phyloP scores from a whole-genome alignment of 1,139 yeast genomes.

The Taphrina betulina region DNA sequence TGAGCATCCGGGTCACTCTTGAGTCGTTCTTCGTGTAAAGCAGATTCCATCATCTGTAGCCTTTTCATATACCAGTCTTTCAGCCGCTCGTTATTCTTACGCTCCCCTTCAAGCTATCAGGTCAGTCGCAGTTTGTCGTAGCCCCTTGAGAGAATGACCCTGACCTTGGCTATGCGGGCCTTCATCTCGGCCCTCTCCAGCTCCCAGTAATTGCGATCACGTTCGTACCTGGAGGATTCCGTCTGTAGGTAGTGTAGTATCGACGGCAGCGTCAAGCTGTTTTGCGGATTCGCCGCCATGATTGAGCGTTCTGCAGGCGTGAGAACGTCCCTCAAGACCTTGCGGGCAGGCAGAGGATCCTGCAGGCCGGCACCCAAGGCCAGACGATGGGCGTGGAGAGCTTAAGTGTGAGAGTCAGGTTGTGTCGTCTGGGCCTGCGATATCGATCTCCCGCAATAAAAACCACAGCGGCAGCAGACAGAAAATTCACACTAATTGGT shows the following conservation, averaged over 20 bases:
- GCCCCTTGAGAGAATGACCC: neutral
- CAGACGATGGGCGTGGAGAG: too few species aligned
- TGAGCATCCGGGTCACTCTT: conserved; percentile 7
- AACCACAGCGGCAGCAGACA: too few species aligned
- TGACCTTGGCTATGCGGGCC: conserved; percentile 36
- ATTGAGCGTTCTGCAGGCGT: too few species aligned
- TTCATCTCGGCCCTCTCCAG: conserved; percentile 56
- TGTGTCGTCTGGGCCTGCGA: too few species aligned
- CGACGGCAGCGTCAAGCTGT: conserved; percentile 43
- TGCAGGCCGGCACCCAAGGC: too few species aligned
- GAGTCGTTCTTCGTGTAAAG: conserved; percentile 19
- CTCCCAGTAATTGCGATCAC: conserved; percentile 59
- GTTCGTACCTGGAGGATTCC: conserved; percentile 58
- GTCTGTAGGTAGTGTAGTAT: conserved; percentile 59
- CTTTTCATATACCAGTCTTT: conserved; percentile 27
- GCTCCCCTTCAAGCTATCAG: conserved; percentile 26
- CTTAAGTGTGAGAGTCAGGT: too few species aligned
- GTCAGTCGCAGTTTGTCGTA: neutral
- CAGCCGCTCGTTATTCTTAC: conserved; percentile 22
- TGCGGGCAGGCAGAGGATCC: too few species aligned
- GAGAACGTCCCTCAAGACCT: too few species aligned
- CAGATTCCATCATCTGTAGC: conserved; percentile 23
- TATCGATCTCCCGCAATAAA: too few species aligned
- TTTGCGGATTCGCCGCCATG: conserved; percentile 10
- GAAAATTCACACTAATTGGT: too few species aligned